Base-by-base conservation (phyloP, 169 alveolate species). In the Plasmodium relictum region DNA sequence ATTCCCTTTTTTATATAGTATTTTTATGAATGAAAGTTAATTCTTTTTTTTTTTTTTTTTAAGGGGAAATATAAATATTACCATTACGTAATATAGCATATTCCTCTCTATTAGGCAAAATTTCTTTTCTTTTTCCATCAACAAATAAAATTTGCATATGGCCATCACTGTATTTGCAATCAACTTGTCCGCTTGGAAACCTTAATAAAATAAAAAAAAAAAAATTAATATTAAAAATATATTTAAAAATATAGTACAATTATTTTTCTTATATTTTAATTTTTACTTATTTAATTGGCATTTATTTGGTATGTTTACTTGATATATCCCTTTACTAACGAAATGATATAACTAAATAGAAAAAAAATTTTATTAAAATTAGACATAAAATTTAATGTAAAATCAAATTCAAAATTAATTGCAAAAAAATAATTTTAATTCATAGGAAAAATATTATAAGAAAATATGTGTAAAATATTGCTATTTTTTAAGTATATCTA, bases 91-190 rank as follows among this genome's bases (percentile, higher is more conserved):
- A 45, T 37, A 86, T 71, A 45, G 74, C 88, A n/a, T 86, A 86
- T 45, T 86, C 92, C 39, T 86, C 92, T 44, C 41, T 86, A 68
- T 86, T 86, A 0, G 92, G 92, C 18, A 86, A 65, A 22, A 86
- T 86, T 73, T 86, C 92, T 56, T 72, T 86, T 50, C 87, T 70
- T 41, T 42, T 50, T 48, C 92, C 92, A 61, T 86, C 92, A 50
- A 70, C 44, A 71, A 86, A 86, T 66, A 86, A 45, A 41, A 86
- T 71, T 72, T 86, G 92, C 16, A 74, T 56, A 52, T 86, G 92
- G 1, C 92, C 92, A 86, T 86, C 92, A 39, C 18, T 71, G 68
- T 86, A 86, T 71, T 86, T 86, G 56, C 92, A 86, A 52, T 86
- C 92, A 22, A 86, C 45, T 71, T 86, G 92, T 10, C 92, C 92